Base-by-base conservation (phyloP, 2,329 filamentous ascomycete genomes). In the Teratosphaeria nubilosa region DNA sequence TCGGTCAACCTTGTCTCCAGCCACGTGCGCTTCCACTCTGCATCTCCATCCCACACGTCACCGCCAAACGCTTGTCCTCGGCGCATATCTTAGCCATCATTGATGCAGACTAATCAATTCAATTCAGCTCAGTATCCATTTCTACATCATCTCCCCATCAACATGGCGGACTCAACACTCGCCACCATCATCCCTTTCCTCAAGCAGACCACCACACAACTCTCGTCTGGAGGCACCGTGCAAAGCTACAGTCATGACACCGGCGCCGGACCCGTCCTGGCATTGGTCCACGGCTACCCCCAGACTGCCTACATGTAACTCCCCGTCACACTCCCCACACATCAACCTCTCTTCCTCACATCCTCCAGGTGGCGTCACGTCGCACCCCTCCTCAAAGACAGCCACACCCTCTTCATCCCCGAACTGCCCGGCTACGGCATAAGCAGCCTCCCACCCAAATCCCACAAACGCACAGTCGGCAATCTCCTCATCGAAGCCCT, bases 371-470 rank as follows among this genome's bases (percentile, higher is more conserved):
- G 65, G 66, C 64, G 66, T 16, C 67, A 69, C 58, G 62, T 78
- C 31, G 66, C 77, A 32, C 68, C 71, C 10, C 62, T 69, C 16
- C 67, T 78, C 24, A 72, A 74, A 37, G 61, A 66, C 32, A 66
- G 72, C 25, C 67, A 74, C 32, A 76, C 76, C 2, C 70, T 79
- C 25, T 79, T 78, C 67, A 69, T 78, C 48, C 77, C 76, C 9
- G 77, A 72, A 57, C 71, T 79, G 10, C 77, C 76, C 0, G 77
- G 77, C 52, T 80, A 80, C 63, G 78, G 78, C 54, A 68, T 74
- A 59, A 73, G 70, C 59, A 69, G 70, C 20, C 71, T 72, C 1
- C 67, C 72, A 5, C 63, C 68, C 9, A 62, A 62, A 7, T 24
- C 69, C 62, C 71, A 73, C 62, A 77, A 77, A 63, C 70, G 70